phyloP scores from a whole-genome alignment of 306 rosid genomes.

The Casuarina equisetifolia region DNA sequence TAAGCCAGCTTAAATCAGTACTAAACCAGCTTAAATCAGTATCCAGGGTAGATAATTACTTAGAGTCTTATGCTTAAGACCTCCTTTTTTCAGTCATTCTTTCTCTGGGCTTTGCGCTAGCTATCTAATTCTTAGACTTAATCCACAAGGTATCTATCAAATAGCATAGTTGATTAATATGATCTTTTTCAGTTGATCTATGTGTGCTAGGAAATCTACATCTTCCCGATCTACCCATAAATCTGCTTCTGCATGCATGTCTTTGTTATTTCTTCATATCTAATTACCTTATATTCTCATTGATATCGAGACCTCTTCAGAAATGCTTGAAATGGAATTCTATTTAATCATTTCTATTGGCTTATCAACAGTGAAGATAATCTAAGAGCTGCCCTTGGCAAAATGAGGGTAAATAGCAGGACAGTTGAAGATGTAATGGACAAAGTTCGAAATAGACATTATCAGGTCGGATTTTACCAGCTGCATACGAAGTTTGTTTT shows the following conservation, averaged over 20 bases:
- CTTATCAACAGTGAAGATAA: slow-evolving; percentile 69
- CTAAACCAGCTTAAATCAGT: background rate
- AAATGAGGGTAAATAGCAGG: slow-evolving; percentile 78
- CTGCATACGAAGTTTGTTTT: slow-evolving; percentile 25
- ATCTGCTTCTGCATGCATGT: background rate
- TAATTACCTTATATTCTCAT: background rate
- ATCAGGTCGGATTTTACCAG: slow-evolving; percentile 55
- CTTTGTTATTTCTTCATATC: background rate
- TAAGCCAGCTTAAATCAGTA: background rate
- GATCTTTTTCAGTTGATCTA: background rate
- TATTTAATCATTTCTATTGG: background rate
- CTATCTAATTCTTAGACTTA: background rate
- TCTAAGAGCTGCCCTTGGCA: slow-evolving; percentile 80
- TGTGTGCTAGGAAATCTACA: background rate
- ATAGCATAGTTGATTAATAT: background rate
- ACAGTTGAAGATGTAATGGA: slow-evolving; percentile 72
- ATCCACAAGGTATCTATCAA: background rate
- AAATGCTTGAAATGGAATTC: background rate
- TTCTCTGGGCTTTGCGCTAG: background rate
- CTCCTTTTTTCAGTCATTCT: background rate
- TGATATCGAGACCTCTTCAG: background rate
- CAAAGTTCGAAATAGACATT: slow-evolving; percentile 86
- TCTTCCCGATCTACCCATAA: background rate
- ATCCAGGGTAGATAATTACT: background rate
- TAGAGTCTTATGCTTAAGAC: background rate